These are phyloP conservation scores for Micractinium conductrix DNA, from an alignment of 139 green algal species.

Conservation along the genomic window DNA sequence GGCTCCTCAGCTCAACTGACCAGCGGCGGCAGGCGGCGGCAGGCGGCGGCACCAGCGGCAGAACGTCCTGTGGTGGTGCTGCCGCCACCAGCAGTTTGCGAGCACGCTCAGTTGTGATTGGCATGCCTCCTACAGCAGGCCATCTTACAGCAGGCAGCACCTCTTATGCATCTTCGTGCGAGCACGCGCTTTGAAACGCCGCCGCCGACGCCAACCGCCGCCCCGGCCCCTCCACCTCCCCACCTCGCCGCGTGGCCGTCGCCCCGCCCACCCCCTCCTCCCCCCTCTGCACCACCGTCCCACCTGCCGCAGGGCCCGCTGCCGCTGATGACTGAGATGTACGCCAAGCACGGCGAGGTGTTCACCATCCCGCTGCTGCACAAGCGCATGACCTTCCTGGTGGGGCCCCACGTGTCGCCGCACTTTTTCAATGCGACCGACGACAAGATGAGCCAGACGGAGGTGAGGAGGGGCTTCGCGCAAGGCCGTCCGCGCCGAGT, in stretches of 20 bases:
- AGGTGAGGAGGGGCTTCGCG: slow-evolving; percentile 67
- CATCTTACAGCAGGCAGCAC: not conserved
- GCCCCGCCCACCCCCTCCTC: not conserved
- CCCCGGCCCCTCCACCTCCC: not conserved
- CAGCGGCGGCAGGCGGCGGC: no score
- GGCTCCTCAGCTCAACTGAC: no score
- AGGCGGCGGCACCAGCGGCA: no score
- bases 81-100: not conserved
- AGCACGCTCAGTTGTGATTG: no score
- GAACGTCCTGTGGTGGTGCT: no score
- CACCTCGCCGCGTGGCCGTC: no score
- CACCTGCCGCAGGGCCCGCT: slow-evolving; percentile 74
- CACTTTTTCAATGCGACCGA: slow-evolving; percentile 98
- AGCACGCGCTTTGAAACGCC: no score
- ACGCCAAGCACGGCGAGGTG: slow-evolving; percentile 87
- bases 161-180: not conserved
- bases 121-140: no score
- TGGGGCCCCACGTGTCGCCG: slow-evolving; percentile 85
- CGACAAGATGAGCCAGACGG: slow-evolving; percentile 90
- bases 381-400: slow-evolving; percentile 96
- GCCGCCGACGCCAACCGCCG: no score
- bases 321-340: slow-evolving; percentile 82
- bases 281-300: not conserved
- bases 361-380: slow-evolving; percentile 98
- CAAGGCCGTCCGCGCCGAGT: no score